Evolutionary conservation across 2,329 filamentous ascomycete species (phyloP), one percentile per base, ranked within the genome.

Genomic region (Hypoxylon sp.): DNA sequence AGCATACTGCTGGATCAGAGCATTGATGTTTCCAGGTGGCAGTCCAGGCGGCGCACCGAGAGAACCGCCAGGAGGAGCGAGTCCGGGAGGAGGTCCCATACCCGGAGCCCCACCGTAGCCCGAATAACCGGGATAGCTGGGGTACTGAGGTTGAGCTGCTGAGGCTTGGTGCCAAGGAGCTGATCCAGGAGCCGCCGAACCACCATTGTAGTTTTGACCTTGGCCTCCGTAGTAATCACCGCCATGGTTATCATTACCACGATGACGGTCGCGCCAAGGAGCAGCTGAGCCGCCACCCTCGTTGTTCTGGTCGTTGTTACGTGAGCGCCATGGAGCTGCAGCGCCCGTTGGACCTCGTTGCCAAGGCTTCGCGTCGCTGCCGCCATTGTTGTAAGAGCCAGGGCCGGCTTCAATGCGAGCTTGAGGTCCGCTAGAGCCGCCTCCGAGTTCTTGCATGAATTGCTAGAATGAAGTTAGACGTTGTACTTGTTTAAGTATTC

Each of bases 371-470:
- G 88, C 84, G 73, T 91, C 89, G 30, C 74, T 84, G 63, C 81
- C 82, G 61, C 76, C 80, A 67, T 79, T 89, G 80, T 87, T 87
- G 71, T 86, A 88, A 36, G 84, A 85, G 60, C 88, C 89, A 63
- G 93, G 92, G 11, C 92, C 93, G 69, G 91, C 93, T 82, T 97
- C 96, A 76, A 99, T 97, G 70, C 92, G 93, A 72, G 90, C 91
- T 73, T 90, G 91, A 38, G 91, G 87, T 59, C 84, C 86, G 62
- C 83, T 81, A 59, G 90, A 87, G 68, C 90, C 91, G 70, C 93
- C 93, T 69, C 91, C 93, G 74, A 98, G 89, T 85, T 98, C 96
- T 88, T 97, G 92, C 94, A 99, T 97, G 77, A 99, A 93, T 90
- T 95, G 91, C 92, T 93, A 73, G 60, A 45, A 4, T 51, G 2